Conservation (phyloP, 2,329 filamentous ascomycete genomes). For the Calonectria pseudoturangicola region DNA sequence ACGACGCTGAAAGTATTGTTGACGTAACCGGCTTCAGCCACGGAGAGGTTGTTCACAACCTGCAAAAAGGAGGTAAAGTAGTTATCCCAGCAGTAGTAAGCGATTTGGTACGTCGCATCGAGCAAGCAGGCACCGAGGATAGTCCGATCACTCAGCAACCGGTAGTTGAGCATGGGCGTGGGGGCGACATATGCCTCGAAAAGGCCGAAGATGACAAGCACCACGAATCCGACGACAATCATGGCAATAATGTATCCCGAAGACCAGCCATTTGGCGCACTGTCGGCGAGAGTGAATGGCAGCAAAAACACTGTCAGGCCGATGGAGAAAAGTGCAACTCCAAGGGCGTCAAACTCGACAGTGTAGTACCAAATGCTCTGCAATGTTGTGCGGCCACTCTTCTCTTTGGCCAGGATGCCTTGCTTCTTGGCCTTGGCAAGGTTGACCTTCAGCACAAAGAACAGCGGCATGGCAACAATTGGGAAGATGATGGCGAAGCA, state of each 20-base stretch:
- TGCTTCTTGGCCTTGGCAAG: slow-evolving; percentile 72
- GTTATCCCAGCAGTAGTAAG: slow-evolving; percentile 67
- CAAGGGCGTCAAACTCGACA: slow-evolving; percentile 59
- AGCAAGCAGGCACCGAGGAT: slow-evolving; percentile 69
- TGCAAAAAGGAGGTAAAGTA: slow-evolving; percentile 72
- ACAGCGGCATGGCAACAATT: slow-evolving; percentile 75
- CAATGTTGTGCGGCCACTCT: slow-evolving; percentile 64
- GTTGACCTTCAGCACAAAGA: slow-evolving; percentile 72
- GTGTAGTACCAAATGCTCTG: slow-evolving; percentile 63
- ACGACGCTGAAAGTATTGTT: slow-evolving; percentile 69
- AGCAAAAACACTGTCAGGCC: slow-evolving; percentile 73
- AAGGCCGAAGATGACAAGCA: slow-evolving; percentile 69
- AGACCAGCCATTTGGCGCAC: slow-evolving; percentile 65
- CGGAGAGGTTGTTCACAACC: slow-evolving; percentile 68
- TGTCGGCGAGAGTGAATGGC: slow-evolving; percentile 72
- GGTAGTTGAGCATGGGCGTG: slow-evolving; percentile 73
- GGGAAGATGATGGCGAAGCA: slow-evolving; percentile 80
- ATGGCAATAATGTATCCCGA: slow-evolving; percentile 72
- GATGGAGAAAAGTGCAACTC: slow-evolving; percentile 70
- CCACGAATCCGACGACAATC: slow-evolving; percentile 73
- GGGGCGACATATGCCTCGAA: slow-evolving; percentile 74
- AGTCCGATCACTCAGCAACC: slow-evolving; percentile 68
- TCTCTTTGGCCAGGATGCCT: slow-evolving; percentile 63
- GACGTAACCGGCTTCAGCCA: slow-evolving; percentile 69
- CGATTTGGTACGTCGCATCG: slow-evolving; percentile 62